Percentiles rank a stretch among this genome's conserved stretches.
Conservation (phyloP, 805 yeast species). For the Pichia rugopelliculosa region DNA sequence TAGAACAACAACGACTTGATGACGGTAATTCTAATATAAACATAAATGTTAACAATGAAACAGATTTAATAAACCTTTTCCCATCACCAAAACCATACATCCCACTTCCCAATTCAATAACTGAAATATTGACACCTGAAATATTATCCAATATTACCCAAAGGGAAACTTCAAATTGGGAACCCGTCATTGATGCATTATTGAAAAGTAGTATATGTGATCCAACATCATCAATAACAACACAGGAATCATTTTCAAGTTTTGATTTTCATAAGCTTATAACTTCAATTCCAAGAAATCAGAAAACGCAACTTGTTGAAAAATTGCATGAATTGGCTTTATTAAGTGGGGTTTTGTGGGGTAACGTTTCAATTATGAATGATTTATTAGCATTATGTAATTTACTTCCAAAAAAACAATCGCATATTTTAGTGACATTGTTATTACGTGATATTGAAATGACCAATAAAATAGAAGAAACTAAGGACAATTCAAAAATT, state of each 20-base stretch:
- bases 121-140: constrained; percentile 31
- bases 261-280: constrained; percentile 33
- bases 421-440: constrained; percentile 27
- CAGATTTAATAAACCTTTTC: constrained; percentile 13
- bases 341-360: constrained; percentile 9
- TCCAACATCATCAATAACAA: constrained; percentile 8
- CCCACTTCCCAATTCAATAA: constrained; percentile 32
- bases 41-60: constrained; percentile 6
- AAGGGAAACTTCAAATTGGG: constrained; percentile 39
- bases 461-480: not conserved
- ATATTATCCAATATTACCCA: constrained; percentile 34
- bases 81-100: constrained; percentile 22
- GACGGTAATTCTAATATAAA: not conserved
- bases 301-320: constrained; percentile 30
- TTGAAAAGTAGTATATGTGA: constrained; percentile 14
- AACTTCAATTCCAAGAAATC: constrained; percentile 33
- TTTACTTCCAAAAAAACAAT: constrained; percentile 12
- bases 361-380: constrained; percentile 30
- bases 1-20: not conserved
- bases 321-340: constrained; percentile 31
- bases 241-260: constrained; percentile 27
- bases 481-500: constrained; percentile 3
- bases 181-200: constrained; percentile 33
- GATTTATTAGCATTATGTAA: constrained; percentile 30
- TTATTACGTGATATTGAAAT: constrained; percentile 24